Conservation (phyloP, 371 early-diverging fungal genomes). For the Sporodiniella umbellata region DNA sequence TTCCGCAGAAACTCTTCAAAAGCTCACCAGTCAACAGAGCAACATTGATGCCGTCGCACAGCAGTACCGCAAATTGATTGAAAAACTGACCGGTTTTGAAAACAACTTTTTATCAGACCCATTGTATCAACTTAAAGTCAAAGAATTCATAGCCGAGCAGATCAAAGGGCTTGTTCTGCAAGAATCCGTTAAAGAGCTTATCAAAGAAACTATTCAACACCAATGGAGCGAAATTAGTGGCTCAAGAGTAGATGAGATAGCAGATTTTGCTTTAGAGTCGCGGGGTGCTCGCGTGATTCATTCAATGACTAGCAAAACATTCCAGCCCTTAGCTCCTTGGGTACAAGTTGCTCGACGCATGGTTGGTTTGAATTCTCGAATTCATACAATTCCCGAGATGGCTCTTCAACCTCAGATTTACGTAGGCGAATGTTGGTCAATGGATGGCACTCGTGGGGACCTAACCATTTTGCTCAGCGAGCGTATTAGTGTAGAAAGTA, state of each 20-base stretch:
- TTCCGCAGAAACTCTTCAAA: neutral
- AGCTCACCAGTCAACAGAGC: neutral
- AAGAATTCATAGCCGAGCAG: conserved; percentile 6
- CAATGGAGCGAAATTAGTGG: conserved; percentile 13
- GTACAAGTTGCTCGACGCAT: neutral
- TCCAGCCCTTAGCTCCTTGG: neutral
- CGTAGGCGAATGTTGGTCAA: conserved; percentile 11
- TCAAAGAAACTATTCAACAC: conserved; percentile 24
- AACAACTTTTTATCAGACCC: neutral
- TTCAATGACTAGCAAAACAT: conserved; percentile 38
- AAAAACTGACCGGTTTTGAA: neutral
- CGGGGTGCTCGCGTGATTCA: conserved; percentile 65
- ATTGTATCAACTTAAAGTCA: neutral
- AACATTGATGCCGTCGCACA: neutral
- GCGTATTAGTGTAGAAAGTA: conserved; percentile 4
- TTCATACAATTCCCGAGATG: neutral
- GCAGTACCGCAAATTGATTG: neutral
- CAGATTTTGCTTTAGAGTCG: conserved; percentile 69
- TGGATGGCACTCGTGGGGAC: conserved; percentile 7
- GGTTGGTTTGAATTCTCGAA: neutral
- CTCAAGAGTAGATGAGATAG: conserved; percentile 23
- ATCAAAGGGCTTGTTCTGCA: neutral
- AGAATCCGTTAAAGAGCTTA: conserved; percentile 11
- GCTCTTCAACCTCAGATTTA: conserved; percentile 2
- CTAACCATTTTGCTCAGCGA: conserved; percentile 10